Evolutionary conservation across 768 basidiomycete genomes (phyloP).

Genomic region (Coprinopsis cinerea): DNA sequence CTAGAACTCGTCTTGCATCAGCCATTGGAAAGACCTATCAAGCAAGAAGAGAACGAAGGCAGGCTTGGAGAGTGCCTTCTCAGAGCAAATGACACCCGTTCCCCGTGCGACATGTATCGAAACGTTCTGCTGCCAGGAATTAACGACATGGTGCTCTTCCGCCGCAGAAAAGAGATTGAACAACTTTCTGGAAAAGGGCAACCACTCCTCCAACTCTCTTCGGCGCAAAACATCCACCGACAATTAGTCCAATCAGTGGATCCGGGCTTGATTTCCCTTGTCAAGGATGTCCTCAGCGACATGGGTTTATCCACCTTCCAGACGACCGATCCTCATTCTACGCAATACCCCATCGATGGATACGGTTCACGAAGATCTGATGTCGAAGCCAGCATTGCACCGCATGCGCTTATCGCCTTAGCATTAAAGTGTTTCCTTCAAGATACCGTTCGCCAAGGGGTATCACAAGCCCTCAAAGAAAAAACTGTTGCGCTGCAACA

Average conservation of each 20-base stretch:
- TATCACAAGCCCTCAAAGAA: slow-evolving; percentile 30
- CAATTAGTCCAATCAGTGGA: slow-evolving; percentile 8
- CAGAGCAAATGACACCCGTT: neutral
- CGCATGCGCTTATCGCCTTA: slow-evolving; percentile 35
- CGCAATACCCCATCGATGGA: slow-evolving; percentile 22
- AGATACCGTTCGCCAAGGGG: slow-evolving; percentile 29
- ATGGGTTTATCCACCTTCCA: slow-evolving; percentile 15
- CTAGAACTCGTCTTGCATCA: slow-evolving; percentile 14
- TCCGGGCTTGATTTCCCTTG: slow-evolving; percentile 4
- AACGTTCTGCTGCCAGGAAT: neutral
- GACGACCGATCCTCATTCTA: slow-evolving; percentile 8
- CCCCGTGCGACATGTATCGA: neutral
- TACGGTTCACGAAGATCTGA: slow-evolving; percentile 21
- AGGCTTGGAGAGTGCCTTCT: neutral
- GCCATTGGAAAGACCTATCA: slow-evolving; percentile 14
- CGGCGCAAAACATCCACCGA: neutral
- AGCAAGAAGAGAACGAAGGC: slow-evolving; percentile 1
- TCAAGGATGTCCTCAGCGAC: slow-evolving; percentile 6
- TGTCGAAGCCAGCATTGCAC: slow-evolving; percentile 32
- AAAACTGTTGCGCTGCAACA: slow-evolving; percentile 16
- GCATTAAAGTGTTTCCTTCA: slow-evolving; percentile 28
- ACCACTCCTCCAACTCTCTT: neutral
- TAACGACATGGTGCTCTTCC: neutral
- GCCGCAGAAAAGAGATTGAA: neutral
- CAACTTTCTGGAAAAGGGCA: neutral